phyloP scores from a whole-genome alignment of 345 rosid species.

The Melaleuca alternifolia region DNA sequence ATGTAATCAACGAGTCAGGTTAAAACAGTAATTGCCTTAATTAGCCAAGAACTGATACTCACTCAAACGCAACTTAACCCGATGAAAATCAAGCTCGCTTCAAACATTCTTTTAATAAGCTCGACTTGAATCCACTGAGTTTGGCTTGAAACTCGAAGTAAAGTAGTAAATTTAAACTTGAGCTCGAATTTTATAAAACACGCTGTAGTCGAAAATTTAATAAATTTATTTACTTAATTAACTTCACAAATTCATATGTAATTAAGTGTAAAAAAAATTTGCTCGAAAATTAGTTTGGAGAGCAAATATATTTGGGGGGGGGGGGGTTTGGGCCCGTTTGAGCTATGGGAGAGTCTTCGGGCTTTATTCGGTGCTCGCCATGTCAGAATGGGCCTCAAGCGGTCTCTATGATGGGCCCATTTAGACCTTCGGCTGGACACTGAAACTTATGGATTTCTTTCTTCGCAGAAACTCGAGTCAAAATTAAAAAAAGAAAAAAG shows the following conservation, averaged over 20 bases:
- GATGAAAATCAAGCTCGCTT: neutral
- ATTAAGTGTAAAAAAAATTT: neutral
- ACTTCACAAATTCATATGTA: fast-evolving
- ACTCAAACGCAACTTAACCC: neutral
- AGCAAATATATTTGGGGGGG: too few relatives aligned
- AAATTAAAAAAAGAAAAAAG: too few relatives aligned
- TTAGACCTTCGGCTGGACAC: neutral
- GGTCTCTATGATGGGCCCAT: neutral
- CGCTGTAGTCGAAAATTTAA: neutral
- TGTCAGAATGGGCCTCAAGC: neutral
- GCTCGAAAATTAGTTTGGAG: too few relatives aligned
- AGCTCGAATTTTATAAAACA: neutral
- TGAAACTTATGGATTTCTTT: neutral
- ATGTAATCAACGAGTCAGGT: neutral
- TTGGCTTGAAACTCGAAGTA: neutral
- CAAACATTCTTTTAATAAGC: neutral
- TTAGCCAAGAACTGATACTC: neutral
- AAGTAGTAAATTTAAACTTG: too few relatives aligned
- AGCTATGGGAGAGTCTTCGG: neutral
- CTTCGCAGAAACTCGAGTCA: neutral
- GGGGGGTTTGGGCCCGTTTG: neutral
- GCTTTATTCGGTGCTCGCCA: neutral
- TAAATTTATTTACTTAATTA: neutral
- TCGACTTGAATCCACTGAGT: neutral
- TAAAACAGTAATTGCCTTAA: neutral